A percentile compares a stretch with the other conserved stretches of the same genome.
phyloP scores from a whole-genome alignment of 1,139 yeast genomes.

The Nadsonia starkeyi-henricii region DNA sequence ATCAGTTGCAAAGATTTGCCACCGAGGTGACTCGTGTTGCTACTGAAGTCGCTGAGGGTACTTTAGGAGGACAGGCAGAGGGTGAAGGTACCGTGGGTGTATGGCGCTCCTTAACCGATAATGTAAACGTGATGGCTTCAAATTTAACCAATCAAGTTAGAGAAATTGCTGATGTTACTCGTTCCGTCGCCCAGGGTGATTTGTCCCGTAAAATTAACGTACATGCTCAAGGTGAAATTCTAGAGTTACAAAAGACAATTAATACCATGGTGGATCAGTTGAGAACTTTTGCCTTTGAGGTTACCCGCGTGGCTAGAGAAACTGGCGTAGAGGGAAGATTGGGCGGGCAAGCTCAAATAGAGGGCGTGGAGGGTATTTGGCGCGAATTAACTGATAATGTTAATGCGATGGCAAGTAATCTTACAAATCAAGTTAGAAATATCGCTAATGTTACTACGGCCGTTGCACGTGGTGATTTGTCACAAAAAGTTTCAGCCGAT shows the following conservation, averaged over 20 bases:
- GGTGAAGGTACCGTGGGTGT: conserved; percentile 74
- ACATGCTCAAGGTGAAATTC: conserved; percentile 73
- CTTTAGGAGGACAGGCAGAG: conserved; percentile 78
- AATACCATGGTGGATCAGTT: conserved; percentile 83
- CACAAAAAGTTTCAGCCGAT: conserved; percentile 76
- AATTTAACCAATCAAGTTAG: conserved; percentile 73
- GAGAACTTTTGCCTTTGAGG: conserved; percentile 78
- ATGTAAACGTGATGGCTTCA: conserved; percentile 77
- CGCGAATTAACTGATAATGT: conserved; percentile 79
- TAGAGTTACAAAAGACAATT: conserved; percentile 65
- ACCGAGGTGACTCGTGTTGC: conserved; percentile 76
- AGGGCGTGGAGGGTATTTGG: conserved; percentile 82
- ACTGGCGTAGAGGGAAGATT: conserved; percentile 80
- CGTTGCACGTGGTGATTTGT: conserved; percentile 79
- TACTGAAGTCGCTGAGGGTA: conserved; percentile 80
- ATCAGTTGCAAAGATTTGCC: conserved; percentile 70
- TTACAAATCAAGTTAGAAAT: conserved; percentile 78
- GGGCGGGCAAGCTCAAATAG: conserved; percentile 80
- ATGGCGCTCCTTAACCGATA: conserved; percentile 74
- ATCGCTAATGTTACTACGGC: conserved; percentile 88
- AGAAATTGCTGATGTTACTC: conserved; percentile 78
- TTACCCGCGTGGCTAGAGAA: conserved; percentile 76
- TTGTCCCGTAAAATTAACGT: conserved; percentile 64
- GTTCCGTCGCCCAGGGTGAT: conserved; percentile 75
- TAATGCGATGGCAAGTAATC: conserved; percentile 79